Evolutionary conservation across 2,329 filamentous ascomycete species (phyloP).

Genomic region (Calonectria pauciramosa): DNA sequence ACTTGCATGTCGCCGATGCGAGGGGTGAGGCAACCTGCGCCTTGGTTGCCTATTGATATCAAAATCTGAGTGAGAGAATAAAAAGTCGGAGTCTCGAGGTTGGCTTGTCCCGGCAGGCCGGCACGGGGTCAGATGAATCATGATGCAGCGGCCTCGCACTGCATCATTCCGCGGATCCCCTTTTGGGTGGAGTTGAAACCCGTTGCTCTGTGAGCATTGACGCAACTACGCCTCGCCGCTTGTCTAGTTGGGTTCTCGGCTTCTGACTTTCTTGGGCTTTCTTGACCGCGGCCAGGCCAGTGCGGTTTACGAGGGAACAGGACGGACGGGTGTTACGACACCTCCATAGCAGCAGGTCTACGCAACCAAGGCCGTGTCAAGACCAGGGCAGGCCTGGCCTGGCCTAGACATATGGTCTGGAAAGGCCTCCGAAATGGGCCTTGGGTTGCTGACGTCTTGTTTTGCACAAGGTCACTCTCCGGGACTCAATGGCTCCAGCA

Average conservation of each 20-base stretch:
- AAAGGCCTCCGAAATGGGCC: slow-evolving; percentile 20
- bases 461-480: slow-evolving; percentile 32
- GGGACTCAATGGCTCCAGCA: slow-evolving; percentile 35
- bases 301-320: slow-evolving; percentile 30
- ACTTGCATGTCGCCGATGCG: slow-evolving; percentile 23
- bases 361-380: slow-evolving; percentile 23
- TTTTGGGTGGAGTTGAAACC: slow-evolving; percentile 13
- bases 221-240: slow-evolving; percentile 34
- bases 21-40: slow-evolving; percentile 3
- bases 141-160: background rate
- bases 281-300: slow-evolving; percentile 33
- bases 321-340: slow-evolving; percentile 37
- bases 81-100: slow-evolving; percentile 9
- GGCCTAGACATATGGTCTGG: slow-evolving; percentile 5
- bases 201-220: slow-evolving; percentile 36
- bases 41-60: slow-evolving; percentile 12
- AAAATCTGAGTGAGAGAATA: slow-evolving; percentile 9
- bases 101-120: slow-evolving; percentile 18
- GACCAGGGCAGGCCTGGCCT: slow-evolving; percentile 20
- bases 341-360: slow-evolving; percentile 26
- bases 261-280: slow-evolving; percentile 8
- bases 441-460: slow-evolving; percentile 23
- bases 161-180: background rate
- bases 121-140: background rate
- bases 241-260: slow-evolving; percentile 16